A percentile compares a stretch with the other conserved stretches of the same genome.
phyloP scores from a whole-genome alignment of 1,284 basidiomycete genomes.

The Filobasidium uniguttulatum region DNA sequence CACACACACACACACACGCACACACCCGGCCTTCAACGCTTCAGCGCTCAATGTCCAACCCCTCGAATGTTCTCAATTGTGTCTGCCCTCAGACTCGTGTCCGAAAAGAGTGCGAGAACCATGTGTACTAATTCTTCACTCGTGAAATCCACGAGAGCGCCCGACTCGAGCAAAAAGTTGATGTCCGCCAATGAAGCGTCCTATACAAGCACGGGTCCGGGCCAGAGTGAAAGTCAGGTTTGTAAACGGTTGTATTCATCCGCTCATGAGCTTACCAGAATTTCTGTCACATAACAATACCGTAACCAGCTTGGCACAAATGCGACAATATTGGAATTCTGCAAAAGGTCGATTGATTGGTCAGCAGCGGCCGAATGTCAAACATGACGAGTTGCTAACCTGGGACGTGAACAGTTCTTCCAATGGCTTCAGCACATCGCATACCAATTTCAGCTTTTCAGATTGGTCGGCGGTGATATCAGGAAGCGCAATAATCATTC shows the following conservation, averaged over 20 bases:
- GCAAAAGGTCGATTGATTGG: not conserved
- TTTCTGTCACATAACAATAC: constrained; percentile 79
- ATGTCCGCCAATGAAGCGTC: constrained; percentile 90
- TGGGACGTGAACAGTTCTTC: constrained; percentile 54
- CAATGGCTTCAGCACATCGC: constrained; percentile 60
- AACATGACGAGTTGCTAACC: constrained; percentile 38
- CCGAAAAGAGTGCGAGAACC: constrained; percentile 77
- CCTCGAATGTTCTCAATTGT: constrained; percentile 66
- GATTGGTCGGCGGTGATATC: constrained; percentile 91
- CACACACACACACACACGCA: no score
- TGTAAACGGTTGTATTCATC: no score
- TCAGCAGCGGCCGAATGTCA: constrained; percentile 9
- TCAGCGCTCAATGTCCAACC: no score
- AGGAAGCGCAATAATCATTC: constrained; percentile 59
- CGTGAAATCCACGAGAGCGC: constrained; percentile 80
- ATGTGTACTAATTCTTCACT: constrained; percentile 68
- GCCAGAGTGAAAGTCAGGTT: constrained; percentile 1
- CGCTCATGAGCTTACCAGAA: constrained; percentile 49
- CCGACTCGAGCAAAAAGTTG: constrained; percentile 80
- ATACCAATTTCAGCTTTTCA: constrained; percentile 63
- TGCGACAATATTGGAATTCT: constrained; percentile 25
- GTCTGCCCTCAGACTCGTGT: constrained; percentile 63
- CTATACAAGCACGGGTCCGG: constrained; percentile 41
- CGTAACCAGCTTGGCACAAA: constrained; percentile 89
- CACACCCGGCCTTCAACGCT: no score